Base-by-base conservation (phyloP, 2,329 filamentous ascomycete species). In the Aspergillus unguis region DNA sequence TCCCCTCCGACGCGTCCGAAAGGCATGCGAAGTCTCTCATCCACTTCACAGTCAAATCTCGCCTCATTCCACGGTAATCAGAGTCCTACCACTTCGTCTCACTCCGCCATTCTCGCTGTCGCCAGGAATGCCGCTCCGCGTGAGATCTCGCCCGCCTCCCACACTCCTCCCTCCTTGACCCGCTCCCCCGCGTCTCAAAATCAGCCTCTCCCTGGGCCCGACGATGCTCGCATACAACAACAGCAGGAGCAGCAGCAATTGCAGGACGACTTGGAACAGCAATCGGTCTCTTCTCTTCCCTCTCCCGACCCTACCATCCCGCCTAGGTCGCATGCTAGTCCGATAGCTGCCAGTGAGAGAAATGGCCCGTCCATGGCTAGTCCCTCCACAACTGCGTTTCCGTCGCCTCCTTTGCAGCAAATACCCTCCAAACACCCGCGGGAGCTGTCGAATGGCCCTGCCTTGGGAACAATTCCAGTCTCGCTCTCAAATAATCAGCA, bases 391-490 rank as follows among this genome's bases (percentile, higher is more conserved):
- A 35, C 48, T 25, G 43, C 51, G n/a, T 50, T 58, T 82, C 83
- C 5, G 86, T 85, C 10, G 84, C 85, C 31, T 79, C 83, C 48
- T 8, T 33, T 33, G 36, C 33, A 45, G 31, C 50, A 50, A 32
- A 31, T 33, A 25, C 43, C 53, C 29, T 26, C 42, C 5, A 23
- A 31, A 17, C 46, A 44, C 5, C 26, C 7, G 28, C 48, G n/a
- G 10, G 11, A 31, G 38, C 47, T 27, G 11, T 33, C 40, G 27
- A 33, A 44, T 48, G 31, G 11, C n/a, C 36, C 42, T n/a, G 25
- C 29, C 4, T 28, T 38, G 6, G 37, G 36, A 11, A 27, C 29
- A 26, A 10, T 29, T n/a, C 33, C 50, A 4, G 41, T 37, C 23
- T 36, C 38, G 11, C 17, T 50, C 10, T 9, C 35, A 8, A 41